phyloP scores from a whole-genome alignment of 495 filamentous ascomycete species.

The Platismatia glauca region DNA sequence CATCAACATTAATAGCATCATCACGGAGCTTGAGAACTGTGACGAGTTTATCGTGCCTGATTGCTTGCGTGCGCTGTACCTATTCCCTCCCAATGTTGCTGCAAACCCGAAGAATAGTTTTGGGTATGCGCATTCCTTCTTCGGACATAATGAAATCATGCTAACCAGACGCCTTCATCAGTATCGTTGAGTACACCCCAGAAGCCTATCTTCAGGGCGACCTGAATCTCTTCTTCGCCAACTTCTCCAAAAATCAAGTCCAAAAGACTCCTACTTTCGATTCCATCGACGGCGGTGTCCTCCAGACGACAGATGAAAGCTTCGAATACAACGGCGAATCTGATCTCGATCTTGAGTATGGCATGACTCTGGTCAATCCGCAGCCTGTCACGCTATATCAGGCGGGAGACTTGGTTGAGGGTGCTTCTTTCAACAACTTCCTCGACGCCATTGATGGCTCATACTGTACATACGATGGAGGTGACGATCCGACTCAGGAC shows the following conservation, averaged over 20 bases:
- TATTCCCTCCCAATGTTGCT: conserved; percentile 35
- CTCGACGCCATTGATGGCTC: conserved; percentile 55
- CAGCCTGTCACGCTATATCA: conserved; percentile 53
- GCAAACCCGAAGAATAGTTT: conserved; percentile 39
- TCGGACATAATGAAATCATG: not conserved
- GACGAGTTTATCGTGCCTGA: conserved; percentile 41
- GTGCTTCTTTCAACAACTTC: conserved; percentile 42
- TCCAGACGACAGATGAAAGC: conserved; percentile 26
- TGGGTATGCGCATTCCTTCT: conserved; percentile 23
- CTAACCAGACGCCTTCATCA: not conserved
- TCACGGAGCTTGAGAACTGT: conserved; percentile 31
- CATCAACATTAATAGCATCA: conserved; percentile 22
- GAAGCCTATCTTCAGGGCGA: conserved; percentile 43
- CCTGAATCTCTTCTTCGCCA: conserved; percentile 51
- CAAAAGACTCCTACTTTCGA: conserved; percentile 38
- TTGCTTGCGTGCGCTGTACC: conserved; percentile 47
- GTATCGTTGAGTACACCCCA: conserved; percentile 39
- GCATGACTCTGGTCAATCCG: conserved; percentile 47
- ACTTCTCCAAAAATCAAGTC: conserved; percentile 36
- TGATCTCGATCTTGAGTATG: conserved; percentile 43
- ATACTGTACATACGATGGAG: conserved; percentile 44
- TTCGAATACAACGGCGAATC: conserved; percentile 38
- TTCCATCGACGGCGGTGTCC: conserved; percentile 36
- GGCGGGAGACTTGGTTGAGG: conserved; percentile 45
- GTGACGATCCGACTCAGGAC: conserved; percentile 34